Evolutionary conservation across 768 basidiomycete species (phyloP).

Genomic region (Hemileccinum rubropunctum): DNA sequence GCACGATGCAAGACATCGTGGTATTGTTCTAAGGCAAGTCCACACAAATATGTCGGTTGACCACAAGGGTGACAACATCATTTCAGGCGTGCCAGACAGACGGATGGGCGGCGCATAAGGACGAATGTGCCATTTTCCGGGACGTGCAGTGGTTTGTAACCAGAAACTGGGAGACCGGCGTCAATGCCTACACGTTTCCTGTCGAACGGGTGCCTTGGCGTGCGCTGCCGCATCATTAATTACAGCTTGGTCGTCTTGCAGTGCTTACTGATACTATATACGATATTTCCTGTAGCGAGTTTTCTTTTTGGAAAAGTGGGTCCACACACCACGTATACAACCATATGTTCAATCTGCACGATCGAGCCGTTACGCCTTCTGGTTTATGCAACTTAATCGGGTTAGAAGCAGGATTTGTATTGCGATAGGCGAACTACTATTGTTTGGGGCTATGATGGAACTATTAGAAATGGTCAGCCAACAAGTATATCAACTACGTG

Average conservation of each 20-base stretch:
- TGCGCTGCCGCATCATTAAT: conserved; percentile 5
- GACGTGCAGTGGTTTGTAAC: conserved; percentile 31
- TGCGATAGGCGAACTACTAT: conserved; percentile 15
- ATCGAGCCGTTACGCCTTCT: background rate
- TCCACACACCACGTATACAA: conserved; percentile 2
- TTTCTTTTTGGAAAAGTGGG: background rate
- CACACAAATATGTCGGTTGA: background rate
- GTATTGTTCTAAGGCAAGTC: conserved; percentile 31
- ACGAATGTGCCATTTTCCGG: conserved; percentile 21
- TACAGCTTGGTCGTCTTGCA: conserved; percentile 2
- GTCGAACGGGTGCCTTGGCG: conserved; percentile 15
- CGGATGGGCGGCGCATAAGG: conserved; percentile 23
- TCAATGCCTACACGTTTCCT: conserved; percentile 19
- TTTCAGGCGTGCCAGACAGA: conserved; percentile 22
- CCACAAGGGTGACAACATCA: conserved; percentile 3
- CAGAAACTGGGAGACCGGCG: conserved; percentile 26
- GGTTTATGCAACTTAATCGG: background rate
- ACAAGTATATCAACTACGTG: background rate
- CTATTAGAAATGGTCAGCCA: conserved; percentile 14
- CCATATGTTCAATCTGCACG: background rate
- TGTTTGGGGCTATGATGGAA: conserved; percentile 31
- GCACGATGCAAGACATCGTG: conserved; percentile 27
- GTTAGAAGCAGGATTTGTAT: conserved; percentile 5
- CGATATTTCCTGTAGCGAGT: background rate
- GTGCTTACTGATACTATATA: background rate